Percentiles rank a stretch among this genome's conserved stretches.
These are phyloP conservation scores for Trichomonas vaginalis DNA, from an alignment of 208 protist species.

Conservation along the genomic window DNA sequence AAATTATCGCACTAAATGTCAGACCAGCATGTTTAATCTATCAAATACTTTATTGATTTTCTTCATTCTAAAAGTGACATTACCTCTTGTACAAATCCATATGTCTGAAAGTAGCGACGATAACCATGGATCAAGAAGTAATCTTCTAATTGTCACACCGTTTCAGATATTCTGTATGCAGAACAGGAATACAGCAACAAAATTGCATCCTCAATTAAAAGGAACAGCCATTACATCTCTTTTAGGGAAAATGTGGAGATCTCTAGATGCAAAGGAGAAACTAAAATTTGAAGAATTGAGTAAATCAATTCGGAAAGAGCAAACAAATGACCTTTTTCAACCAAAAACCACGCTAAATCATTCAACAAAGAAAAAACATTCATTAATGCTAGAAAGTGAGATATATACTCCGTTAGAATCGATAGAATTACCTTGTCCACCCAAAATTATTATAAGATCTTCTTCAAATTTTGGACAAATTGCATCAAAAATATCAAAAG, in stretches of 20 bases:
- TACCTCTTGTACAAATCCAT: no score
- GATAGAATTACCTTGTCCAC: background rate
- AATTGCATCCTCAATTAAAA: background rate
- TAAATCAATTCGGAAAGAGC: background rate
- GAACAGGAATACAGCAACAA: background rate
- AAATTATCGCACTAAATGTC: no score
- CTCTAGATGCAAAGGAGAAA: background rate
- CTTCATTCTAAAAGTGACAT: no score
- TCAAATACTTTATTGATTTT: no score
- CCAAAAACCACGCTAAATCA: background rate
- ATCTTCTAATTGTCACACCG: background rate
- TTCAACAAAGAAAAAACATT: background rate
- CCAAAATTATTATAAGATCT: background rate
- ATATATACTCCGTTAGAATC: background rate
- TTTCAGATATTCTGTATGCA: background rate
- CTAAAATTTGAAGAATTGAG: background rate
- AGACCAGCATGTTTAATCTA: no score
- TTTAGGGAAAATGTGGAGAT: background rate
- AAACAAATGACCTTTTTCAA: background rate
- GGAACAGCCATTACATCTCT: background rate
- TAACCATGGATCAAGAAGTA: no score
- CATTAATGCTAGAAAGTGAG: background rate
- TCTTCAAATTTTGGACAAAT: background rate
- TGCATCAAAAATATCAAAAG: background rate
- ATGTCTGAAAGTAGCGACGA: no score